Base-by-base conservation (phyloP, 129 eudicot genomes). In the Apium graveolens region DNA sequence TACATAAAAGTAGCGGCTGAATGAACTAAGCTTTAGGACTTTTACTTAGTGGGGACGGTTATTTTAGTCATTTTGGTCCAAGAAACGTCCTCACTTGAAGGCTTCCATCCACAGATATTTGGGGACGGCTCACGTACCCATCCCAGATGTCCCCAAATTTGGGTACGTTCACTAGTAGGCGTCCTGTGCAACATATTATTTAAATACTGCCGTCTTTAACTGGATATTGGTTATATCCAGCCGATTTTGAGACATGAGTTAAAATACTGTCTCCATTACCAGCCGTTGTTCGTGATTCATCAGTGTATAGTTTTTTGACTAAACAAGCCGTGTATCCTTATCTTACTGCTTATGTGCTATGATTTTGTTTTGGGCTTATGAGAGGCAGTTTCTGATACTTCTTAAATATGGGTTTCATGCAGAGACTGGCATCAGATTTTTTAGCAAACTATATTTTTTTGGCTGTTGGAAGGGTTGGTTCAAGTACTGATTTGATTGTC, bases 351-450 rank as follows among this genome's bases (percentile, higher is more conserved):
- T 24, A 20, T 71, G 11, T 41, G 46, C 27, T 18, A 18, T 71
- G 31, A 42, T 42, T 72, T n/a, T 42, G 51, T 45, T n/a, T 72
- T 72, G 34, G 35, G 17, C 49, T 38, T 0, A 4, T 13, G 9
- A 31, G 14, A 42, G 34, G 8, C 39, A 27, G 76, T 46, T 74
- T 78, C 65, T 70, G 70, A 35, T 17, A 48, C 34, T 29, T 46
- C 39, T 70, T 8, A 2, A 16, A 51, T 79, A 49, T 68, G 55
- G 48, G 49, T 80, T 79, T 44, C 70, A 7, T 81, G 86, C 86
- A 89, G 93, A 89, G 93, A 81, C 80, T 89, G 77, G 93, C 93
- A 32, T 87, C 93, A 34, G 93, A 89, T 83, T 89, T 89, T 85
- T 85, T 86, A 72, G 80, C 93, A 31, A 83, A 78, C 76, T 89